Base-by-base conservation (phyloP, 179 eudicot genomes). In the Beta macrorhiza region DNA sequence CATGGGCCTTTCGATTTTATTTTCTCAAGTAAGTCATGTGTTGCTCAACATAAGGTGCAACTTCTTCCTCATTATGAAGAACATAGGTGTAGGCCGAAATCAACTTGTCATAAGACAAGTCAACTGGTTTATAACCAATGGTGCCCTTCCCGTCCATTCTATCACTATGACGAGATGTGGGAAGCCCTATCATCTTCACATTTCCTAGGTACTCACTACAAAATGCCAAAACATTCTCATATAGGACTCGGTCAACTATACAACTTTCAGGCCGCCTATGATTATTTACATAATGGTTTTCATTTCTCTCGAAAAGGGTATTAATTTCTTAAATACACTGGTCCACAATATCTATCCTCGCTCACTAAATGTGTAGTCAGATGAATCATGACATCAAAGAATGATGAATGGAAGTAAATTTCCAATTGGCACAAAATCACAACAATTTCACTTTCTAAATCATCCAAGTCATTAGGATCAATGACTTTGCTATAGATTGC, bases 401-500 rank as follows among this genome's bases (percentile, higher is more conserved):
- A 56, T 1, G 61, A 56, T 12, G 61, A 19, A 56, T 19, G 61
- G 13, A 56, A 56, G 16, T 13, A 56, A 55, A 45, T 42, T 7
- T 70, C 74, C 37, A 70, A 70, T 47, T 70, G 56, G 15, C 74
- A 45, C 11, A 70, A 51, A 70, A 70, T 70, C 20, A 45, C 55
- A 22, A 45, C 56, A 42, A 70, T 70, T 47, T 49, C 47, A 45
- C 20, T 5, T 45, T 70, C 56, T 20, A 45, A 44, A 0, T 47
- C 47, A 70, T 16, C 37, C 56, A 70, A 70, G 11, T 70, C 56
- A 44, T 4, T 15, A 17, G 74, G 74, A 70, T 70, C 56, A 7
- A 70, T 70, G 74, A 56, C 61, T 56, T 56, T 56, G 17, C 61
- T 56, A 1, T 56, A 56, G 3, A 56, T 1, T 56, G 17, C 61